Base-by-base conservation (phyloP, 805 yeast genomes). In the Saturnispora serradocipensis region DNA sequence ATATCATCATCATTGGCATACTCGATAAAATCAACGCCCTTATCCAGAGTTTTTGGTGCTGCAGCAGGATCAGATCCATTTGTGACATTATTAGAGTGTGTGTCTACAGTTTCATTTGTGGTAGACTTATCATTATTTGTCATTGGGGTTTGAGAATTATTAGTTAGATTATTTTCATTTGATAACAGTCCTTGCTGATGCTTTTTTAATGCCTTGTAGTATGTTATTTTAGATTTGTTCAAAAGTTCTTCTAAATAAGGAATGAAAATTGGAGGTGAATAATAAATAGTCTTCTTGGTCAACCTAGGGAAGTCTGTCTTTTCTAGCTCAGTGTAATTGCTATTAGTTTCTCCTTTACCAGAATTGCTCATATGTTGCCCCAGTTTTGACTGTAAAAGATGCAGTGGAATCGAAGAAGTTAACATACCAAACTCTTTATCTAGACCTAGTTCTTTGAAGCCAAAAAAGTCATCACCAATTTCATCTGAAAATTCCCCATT, bases 391-490 rank as follows among this genome's bases (percentile, higher is more conserved):
- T 88, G 96, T 36, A 93, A 71, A 52, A 93, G 71, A 66, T 91
- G 96, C 43, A 95, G 72, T 2, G 99, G 99, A 27, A 93, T 88
- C 0, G 96, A 80, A 3, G 90, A 77, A 28, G 90, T 84, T 47
- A 89, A 68, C 63, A 91, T 72, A 10, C 91, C 90, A 65, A 88
- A 85, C 66, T 93, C 99, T 60, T 84, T 87, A 61, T 91, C 98
- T 49, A 93, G 71, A 0, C 99, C 99, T 46, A 93, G 72, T 58
- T 91, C 98, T 63, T 79, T 86, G 73, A 93, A 95, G 0, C 99
- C 99, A 70, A 95, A 95, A 75, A 90, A 93, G 69, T 93, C 99
- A 60, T 91, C 99, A 6, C 98, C 99, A 38, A 93, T 71, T 54
- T 90, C 97, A 59, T 80, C 84, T 1, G 97, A 85, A 65, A 93